phyloP scores from a whole-genome alignment of 805 yeast species.

The Saturnispora saitoi region DNA sequence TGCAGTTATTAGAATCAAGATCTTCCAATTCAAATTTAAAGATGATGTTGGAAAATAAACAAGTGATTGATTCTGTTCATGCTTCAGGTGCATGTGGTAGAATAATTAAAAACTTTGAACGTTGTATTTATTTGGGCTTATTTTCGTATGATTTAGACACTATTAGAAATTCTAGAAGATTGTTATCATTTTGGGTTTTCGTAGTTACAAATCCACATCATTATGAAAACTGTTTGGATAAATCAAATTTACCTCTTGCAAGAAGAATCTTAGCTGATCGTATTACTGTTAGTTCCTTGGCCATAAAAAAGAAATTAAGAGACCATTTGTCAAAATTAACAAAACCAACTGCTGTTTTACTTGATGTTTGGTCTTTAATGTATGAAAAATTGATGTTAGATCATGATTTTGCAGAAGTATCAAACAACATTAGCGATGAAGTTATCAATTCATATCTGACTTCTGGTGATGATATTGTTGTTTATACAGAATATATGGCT shows the following conservation, averaged over 20 bases:
- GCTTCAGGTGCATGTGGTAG: constrained; percentile 23
- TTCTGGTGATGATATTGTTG: constrained; percentile 23
- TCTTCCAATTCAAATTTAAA: constrained; percentile 21
- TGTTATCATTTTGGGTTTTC: constrained; percentile 25
- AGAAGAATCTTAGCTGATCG: constrained; percentile 43
- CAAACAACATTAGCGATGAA: not conserved
- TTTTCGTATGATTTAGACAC: constrained; percentile 44
- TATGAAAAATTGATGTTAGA: constrained; percentile 29
- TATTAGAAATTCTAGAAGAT: constrained; percentile 39
- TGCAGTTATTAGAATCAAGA: constrained; percentile 30
- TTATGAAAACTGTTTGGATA: constrained; percentile 18
- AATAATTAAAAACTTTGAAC: constrained; percentile 37
- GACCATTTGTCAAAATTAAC: constrained; percentile 27
- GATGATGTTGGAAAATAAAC: constrained; percentile 1
- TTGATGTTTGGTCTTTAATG: constrained; percentile 36
- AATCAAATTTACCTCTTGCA: constrained; percentile 32
- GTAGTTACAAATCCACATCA: constrained; percentile 20
- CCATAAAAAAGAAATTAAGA: constrained; percentile 61
- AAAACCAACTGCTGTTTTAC: constrained; percentile 33
- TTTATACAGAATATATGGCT: constrained; percentile 66
- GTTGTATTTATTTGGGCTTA: constrained; percentile 41
- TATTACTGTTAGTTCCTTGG: constrained; percentile 62
- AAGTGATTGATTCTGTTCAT: constrained; percentile 15
- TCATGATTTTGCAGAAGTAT: constrained; percentile 5
- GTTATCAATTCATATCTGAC: not conserved